Evolutionary conservation across 805 yeast species (phyloP).

Genomic region (Tetrapisispora iriomotensis): DNA sequence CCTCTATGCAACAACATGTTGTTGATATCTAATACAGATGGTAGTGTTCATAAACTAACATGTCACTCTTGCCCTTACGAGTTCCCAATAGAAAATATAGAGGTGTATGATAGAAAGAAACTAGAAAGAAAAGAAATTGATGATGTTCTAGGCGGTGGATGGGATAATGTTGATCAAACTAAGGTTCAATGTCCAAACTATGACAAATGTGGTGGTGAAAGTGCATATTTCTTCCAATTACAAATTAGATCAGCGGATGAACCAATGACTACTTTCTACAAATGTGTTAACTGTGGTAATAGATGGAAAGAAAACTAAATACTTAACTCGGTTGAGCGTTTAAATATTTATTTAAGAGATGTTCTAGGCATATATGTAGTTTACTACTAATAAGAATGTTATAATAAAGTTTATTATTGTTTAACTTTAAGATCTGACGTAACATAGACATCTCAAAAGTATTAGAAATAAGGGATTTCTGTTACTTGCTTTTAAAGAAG

Average conservation of each 20-base stretch:
- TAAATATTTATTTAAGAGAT: no score
- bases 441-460: no score
- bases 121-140: constrained; percentile 85
- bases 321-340: no score
- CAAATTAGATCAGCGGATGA: constrained; percentile 98
- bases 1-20: constrained; percentile 93
- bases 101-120: constrained; percentile 74
- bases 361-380: no score
- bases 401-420: no score
- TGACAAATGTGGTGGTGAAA: constrained; percentile 74
- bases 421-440: no score
- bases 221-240: constrained; percentile 93
- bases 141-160: constrained; percentile 94
- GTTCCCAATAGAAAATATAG: constrained; percentile 76
- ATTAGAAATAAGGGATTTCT: no score
- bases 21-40: constrained; percentile 50
- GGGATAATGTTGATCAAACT: constrained; percentile 98
- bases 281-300: constrained; percentile 85
- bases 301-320: constrained; percentile 96
- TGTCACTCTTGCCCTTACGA: constrained; percentile 95
- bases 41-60: constrained; percentile 56
- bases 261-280: constrained; percentile 97
- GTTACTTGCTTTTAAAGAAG: no score
- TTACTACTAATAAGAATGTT: no score
- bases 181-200: constrained; percentile 78